These are phyloP conservation scores for Globisporangium paroecandrum DNA, from an alignment of 352 stramenopile genomes.

Conservation along the genomic window DNA sequence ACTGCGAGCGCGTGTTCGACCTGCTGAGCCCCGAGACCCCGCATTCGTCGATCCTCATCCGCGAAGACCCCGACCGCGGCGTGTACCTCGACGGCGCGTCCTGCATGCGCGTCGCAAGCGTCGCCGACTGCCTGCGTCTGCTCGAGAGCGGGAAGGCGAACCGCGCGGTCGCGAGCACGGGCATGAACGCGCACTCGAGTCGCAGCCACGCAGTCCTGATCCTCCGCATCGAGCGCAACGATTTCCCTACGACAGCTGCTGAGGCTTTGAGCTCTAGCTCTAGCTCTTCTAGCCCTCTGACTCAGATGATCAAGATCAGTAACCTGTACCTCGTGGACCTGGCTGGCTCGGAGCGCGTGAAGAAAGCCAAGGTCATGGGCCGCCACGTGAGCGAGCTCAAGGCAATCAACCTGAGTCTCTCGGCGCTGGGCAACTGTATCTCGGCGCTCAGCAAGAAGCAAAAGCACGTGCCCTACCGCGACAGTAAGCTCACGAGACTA, in stretches of 20 bases:
- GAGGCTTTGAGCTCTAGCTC: too few species aligned
- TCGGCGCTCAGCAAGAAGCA: conserved; percentile 59
- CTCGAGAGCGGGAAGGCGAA: conserved; percentile 55
- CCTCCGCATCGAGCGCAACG: conserved; percentile 75
- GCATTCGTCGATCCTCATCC: conserved; percentile 48
- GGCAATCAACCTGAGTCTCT: conserved; percentile 72
- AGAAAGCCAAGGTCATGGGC: conserved; percentile 54
- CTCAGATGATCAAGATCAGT: conserved; percentile 50
- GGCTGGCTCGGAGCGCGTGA: conserved; percentile 69
- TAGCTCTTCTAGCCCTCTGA: not conserved
- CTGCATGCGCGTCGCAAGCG: conserved; percentile 34
- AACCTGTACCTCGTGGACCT: conserved; percentile 69
- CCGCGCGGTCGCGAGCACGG: conserved; percentile 74
- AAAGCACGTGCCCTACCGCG: conserved; percentile 62
- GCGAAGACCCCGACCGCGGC: conserved; percentile 56
- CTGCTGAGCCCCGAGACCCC: conserved; percentile 44
- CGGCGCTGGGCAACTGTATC: conserved; percentile 73
- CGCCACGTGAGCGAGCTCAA: conserved; percentile 67
- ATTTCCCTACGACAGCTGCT: conserved; percentile 19
- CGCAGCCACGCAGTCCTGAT: conserved; percentile 87
- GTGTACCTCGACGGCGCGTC: conserved; percentile 67
- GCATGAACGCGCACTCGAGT: conserved; percentile 86
- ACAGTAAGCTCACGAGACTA: conserved; percentile 71
- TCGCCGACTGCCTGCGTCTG: conserved; percentile 43
- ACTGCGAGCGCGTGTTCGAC: conserved; percentile 78